Base-by-base conservation (phyloP, 1,284 basidiomycete genomes). In the Earliella scabrosa region DNA sequence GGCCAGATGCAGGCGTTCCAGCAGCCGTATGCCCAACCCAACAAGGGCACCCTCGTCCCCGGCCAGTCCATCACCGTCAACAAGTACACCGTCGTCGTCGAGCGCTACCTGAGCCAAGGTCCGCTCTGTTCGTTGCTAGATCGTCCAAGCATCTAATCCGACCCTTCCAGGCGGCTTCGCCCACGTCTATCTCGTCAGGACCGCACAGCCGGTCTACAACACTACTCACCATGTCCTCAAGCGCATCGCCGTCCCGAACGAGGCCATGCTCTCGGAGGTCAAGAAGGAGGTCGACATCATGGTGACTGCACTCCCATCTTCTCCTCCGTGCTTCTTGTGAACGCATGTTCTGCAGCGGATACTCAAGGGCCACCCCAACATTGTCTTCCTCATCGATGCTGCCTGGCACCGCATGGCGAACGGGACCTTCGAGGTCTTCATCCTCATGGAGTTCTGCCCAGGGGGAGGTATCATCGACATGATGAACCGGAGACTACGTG, bases 391-490 rank as follows among this genome's bases (percentile, higher is more conserved):
- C 69, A 92, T 97, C 70, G 95, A 97, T 75, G 94, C 95, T n/a
- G 88, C 93, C 47, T 94, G 93, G 82, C 87, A 93, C 61, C 83
- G 86, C 58, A 81, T 93, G 69, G 78, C 90, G 2, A 90, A 89
- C 67, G 93, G 93, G 43, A 82, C 83, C 43, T 95, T 92, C 71
- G 97, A 99, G 74, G 96, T 99, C 44, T 98, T 98, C 74, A 99
- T 99, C 70, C 82, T 99, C 58, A 99, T 99, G 97, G 97, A 99
- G 74, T 98, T 90, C 73, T 98, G 95, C 71, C 79, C 83, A 9
- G 88, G 95, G 41, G 97, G 97, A 24, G 97, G 97, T 36, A 97
- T 99, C 66, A 98, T 99, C 74, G 97, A 99, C 75, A 93, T 99
- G 86, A 93, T 99, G 90, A 99, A 99, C 75, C 88, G 95, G 64